phyloP scores from a whole-genome alignment of 179 eudicot genomes.

The Vitellaria paradoxa region DNA sequence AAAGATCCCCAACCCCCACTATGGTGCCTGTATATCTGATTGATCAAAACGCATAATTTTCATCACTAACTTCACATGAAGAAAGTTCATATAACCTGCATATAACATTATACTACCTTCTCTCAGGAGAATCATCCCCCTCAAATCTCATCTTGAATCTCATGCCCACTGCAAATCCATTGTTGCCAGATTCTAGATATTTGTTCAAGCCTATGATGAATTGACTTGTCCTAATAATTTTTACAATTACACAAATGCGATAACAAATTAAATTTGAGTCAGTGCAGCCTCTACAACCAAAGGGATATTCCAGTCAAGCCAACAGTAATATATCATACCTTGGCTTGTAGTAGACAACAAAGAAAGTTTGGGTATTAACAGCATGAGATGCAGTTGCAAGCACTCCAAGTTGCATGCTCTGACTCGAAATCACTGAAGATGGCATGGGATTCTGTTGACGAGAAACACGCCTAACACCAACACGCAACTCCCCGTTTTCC shows the following conservation, averaged over 20 bases:
- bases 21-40: conserved; percentile 86
- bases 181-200: conserved; percentile 64
- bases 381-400: conserved; percentile 96
- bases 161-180: conserved; percentile 65
- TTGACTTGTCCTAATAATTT: conserved; percentile 71
- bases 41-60: conserved; percentile 5
- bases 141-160: conserved; percentile 90
- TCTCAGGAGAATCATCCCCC: conserved; percentile 86
- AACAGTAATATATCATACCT: conserved; percentile 36
- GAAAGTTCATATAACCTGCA: conserved; percentile 11
- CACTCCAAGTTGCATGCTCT: conserved; percentile 89
- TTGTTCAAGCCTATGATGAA: conserved; percentile 81
- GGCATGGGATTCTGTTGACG: conserved; percentile 75
- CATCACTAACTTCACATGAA: not conserved
- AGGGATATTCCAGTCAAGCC: not conserved
- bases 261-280: not conserved
- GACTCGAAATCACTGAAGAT: conserved; percentile 84
- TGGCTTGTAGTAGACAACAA: conserved; percentile 80
- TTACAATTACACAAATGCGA: conserved; percentile 6
- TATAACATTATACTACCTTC: conserved; percentile 42
- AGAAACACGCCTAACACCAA: conserved; percentile 65
- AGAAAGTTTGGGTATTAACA: conserved; percentile 43
- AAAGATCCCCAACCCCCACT: conserved; percentile 65
- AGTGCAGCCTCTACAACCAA: not conserved
- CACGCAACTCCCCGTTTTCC: conserved; percentile 61